Base-by-base conservation (phyloP, 2,329 filamentous ascomycete genomes). In the Xylariaceae sp. region DNA sequence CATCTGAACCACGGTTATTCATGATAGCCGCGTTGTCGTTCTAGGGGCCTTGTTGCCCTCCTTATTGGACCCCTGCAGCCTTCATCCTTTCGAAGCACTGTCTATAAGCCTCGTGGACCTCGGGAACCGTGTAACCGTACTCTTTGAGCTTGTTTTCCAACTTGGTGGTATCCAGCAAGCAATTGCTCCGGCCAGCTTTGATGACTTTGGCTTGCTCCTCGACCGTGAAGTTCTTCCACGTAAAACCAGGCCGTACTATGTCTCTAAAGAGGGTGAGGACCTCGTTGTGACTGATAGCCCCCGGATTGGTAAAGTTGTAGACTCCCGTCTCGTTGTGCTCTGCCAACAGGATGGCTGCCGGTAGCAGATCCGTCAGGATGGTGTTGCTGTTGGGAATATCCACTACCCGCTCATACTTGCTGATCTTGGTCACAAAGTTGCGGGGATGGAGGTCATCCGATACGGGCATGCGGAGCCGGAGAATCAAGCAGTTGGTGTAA, bases 291-390 rank as follows among this genome's bases (percentile, higher is more conserved):
- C 76, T 80, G 57, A 84, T 83, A 47, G 77, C 75, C 9, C 79
- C 80, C 0, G 80, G 80, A 62, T 83, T 84, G 44, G 78, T 83
- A 59, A 83, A 83, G 64, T 84, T 84, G 62, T 78, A 82, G 49
- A 84, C 66, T 13, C 80, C 80, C 1, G 70, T 74, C 29, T 82
- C 78, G 28, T 65, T 63, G 60, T 80, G 69, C 57, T 81, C 74
- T 18, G 78, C 73, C 48, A 83, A 62, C 31, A 78, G 56, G 44
- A 83, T 67, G 2, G 76, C 72, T 9, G 72, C 71, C 9, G 80
- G 80, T 14, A 84, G 67, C 33, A 84, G 72, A 52, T 83, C 76
- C 46, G 73, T 68, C 31, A 84, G 69, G 50, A 84, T 75, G 31
- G 76, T 79, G 65, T 82, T 80, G 60, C 76, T 81, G 63, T 84